Evolutionary conservation across 805 yeast genomes (phyloP), one percentile per base, ranked within the genome.

Genomic region (Candida tammaniensis): DNA sequence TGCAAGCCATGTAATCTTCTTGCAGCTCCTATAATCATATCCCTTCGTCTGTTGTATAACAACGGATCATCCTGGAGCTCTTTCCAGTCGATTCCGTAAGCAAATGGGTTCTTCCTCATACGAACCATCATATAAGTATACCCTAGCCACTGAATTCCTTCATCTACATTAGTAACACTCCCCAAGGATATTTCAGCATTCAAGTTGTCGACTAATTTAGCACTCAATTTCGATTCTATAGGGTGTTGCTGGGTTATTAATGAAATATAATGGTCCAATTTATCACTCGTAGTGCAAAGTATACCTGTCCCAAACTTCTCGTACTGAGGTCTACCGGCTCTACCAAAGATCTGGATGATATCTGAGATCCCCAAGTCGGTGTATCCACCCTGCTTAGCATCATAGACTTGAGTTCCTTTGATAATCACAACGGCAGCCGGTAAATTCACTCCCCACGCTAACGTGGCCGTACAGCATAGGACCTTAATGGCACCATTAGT

Each of bases 321-420:
- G 59, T 78, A 93, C 49, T 94, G 98, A 0, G 99, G 99, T 61
- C 99, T 79, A 63, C 99, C 99, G 17, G 98, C 98, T 67, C 99
- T 84, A 48, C 99, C 99, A 64, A 93, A 93, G 46, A 93, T 93
- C 66, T 93, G 99, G 42, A 94, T 84, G 24, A 93, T 96, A 63
- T 93, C 99, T 0, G 96, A 84, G 12, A 93, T 91, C 1, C 98
- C 98, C 24, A 94, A 66, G 54, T 93, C 98, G 2, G 82, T 77
- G 52, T 80, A 86, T 0, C 98, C 98, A 72, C 98, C 98, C 34
- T 82, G 83, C 54, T 89, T 86, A 0, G 98, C 74, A 54, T 93
- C 95, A 54, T 93, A 93, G 0, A 93, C 88, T 52, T 91, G 96
- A 0, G 99, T 93, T 0, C 99, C 99, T 51, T 93, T 93, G 20